Conservation (phyloP, 2,329 filamentous ascomycete species). For the Phoma sp. region DNA sequence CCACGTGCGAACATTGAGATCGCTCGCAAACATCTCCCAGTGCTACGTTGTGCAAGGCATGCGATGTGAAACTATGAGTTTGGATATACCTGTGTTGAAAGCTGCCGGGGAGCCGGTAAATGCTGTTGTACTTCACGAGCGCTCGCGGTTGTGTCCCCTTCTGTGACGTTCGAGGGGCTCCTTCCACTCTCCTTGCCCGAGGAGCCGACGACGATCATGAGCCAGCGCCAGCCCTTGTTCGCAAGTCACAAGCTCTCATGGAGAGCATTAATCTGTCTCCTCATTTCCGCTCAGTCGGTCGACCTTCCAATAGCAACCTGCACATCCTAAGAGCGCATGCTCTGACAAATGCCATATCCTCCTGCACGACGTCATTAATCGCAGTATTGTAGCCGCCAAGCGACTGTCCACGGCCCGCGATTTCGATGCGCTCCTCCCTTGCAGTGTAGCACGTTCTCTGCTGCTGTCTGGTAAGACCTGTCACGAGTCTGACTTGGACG, state of each 20-base stretch:
- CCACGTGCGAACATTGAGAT: conserved; percentile 4
- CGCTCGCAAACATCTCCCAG: background rate
- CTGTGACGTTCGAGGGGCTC: too few relatives aligned
- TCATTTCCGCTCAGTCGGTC: conserved; percentile 12
- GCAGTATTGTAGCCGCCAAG: background rate
- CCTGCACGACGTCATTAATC: conserved; percentile 14
- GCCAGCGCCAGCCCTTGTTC: conserved; percentile 10
- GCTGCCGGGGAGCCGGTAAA: too few relatives aligned
- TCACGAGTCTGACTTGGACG: too few relatives aligned
- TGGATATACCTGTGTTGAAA: background rate
- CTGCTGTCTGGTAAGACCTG: background rate
- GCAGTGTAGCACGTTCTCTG: conserved; percentile 5
- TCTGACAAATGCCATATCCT: conserved; percentile 3
- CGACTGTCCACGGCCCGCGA: background rate
- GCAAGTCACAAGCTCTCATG: conserved; percentile 31
- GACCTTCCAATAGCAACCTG: conserved; percentile 19
- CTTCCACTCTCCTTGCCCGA: background rate
- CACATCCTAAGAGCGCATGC: conserved; percentile 9
- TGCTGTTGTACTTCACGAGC: background rate
- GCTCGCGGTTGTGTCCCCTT: too few relatives aligned
- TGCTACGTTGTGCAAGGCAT: conserved; percentile 3
- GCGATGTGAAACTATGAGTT: background rate
- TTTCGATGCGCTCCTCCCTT: conserved; percentile 5
- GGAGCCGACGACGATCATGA: conserved; percentile 10
- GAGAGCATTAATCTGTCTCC: conserved; percentile 10